Evolutionary conservation across 2,329 filamentous ascomycete species (phyloP), one percentile per base, ranked within the genome.

Genomic region (Aspergillus versicolor): DNA sequence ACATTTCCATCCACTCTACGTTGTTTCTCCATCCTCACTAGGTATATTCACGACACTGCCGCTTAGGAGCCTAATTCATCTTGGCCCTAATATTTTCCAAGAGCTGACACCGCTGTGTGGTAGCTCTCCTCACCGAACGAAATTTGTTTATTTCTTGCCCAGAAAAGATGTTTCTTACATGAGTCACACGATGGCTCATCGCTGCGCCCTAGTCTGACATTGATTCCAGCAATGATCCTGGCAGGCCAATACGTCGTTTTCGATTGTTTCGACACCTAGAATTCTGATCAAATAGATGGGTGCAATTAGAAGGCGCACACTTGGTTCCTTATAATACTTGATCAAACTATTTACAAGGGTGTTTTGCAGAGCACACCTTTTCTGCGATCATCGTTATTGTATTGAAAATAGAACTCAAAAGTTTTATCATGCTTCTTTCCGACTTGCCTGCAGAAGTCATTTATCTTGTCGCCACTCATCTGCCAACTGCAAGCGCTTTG

Each of bases 401-500:
- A 37, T n/a, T 37, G 34, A 37, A n/a, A 6, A n/a, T 37, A 37
- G 34, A 30, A 37, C 34, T n/a, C 15, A 13, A 37, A 44, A 12
- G 15, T 17, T 45, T 13, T n/a, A 54, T 45, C 32, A 73, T 73
- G 69, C 63, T 77, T 24, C 63, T 77, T 24, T 62, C 65, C 40
- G 63, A 70, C 30, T 62, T 78, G n/a, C 75, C 76, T 9, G 64
- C 73, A 2, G 77, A 80, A 59, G 77, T 79, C 5, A 67, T 80
- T 12, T 74, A 75, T 54, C 68, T 75, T 32, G 73, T 80, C 37
- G 70, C 73, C 47, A 63, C 62, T 51, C 68, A 73, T 65, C 70
- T 84, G 7, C 76, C 80, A 2, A 77, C 76, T 12, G 77, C 77
- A 5, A 75, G 72, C 52, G 72, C 75, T 21, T 63, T 85, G 40